Conservation (phyloP, 1,139 yeast genomes). For the Zygosaccharomyces sapae region DNA sequence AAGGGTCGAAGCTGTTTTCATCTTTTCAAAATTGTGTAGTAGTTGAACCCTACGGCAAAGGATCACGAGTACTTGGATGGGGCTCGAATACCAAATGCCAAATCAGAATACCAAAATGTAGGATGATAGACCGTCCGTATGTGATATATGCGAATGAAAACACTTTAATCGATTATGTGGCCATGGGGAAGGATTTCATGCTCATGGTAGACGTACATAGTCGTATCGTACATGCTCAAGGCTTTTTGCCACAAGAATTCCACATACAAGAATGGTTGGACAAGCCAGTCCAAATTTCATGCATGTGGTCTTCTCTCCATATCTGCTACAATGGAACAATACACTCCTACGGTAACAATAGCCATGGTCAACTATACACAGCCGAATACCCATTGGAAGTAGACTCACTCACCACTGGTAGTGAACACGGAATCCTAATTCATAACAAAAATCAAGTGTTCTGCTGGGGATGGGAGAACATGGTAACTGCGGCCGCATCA, state of each 20-base stretch:
- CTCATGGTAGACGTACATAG: slow-evolving; percentile 15
- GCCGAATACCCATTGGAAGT: slow-evolving; percentile 7
- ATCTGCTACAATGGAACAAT: slow-evolving; percentile 32
- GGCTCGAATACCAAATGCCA: slow-evolving; percentile 81
- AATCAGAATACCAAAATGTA: slow-evolving; percentile 38
- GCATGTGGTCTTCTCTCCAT: slow-evolving; percentile 87
- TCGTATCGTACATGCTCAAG: slow-evolving; percentile 32
- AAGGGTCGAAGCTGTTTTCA: slow-evolving; percentile 18
- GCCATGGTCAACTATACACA: slow-evolving; percentile 64
- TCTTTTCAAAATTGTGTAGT: slow-evolving; percentile 37
- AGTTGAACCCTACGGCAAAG: slow-evolving; percentile 44
- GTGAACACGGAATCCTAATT: slow-evolving; percentile 74
- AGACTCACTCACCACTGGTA: slow-evolving; percentile 53
- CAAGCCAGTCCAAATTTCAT: slow-evolving; percentile 30
- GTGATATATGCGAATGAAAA: slow-evolving; percentile 18
- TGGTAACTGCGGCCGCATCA: slow-evolving; percentile 74
- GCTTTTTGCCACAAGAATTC: slow-evolving; percentile 27
- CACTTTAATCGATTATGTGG: slow-evolving; percentile 16
- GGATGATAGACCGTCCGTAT: slow-evolving; percentile 27
- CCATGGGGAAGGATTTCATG: slow-evolving; percentile 34
- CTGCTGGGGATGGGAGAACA: slow-evolving; percentile 99
- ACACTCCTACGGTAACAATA: slow-evolving; percentile 64
- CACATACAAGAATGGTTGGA: slow-evolving; percentile 15
- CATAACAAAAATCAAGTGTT: slow-evolving; percentile 36
- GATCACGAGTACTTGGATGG: slow-evolving; percentile 59